These are phyloP conservation scores for Pseudoturritis turrita DNA, from an alignment of 345 rosid species.

Conservation along the genomic window DNA sequence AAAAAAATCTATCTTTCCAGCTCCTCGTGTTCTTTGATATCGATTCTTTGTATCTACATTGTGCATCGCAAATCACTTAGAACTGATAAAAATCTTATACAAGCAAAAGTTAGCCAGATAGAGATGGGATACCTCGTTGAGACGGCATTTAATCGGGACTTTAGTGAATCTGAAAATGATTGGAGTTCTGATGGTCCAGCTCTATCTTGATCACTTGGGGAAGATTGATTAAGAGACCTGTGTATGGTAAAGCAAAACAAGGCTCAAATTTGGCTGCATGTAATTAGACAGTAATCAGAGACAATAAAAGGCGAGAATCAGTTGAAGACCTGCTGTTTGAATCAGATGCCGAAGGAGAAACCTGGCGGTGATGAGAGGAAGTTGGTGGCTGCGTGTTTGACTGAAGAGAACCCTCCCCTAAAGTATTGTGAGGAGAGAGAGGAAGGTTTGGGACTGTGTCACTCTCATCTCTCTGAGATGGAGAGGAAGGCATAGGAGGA, in stretches of 20 bases:
- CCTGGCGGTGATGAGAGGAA: conserved; percentile 37
- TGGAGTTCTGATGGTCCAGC: conserved; percentile 89
- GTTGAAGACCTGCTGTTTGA: conserved; percentile 51
- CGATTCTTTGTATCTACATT: conserved; percentile 80
- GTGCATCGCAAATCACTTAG: not conserved
- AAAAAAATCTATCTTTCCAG: conserved; percentile 89
- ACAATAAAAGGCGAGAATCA: not conserved
- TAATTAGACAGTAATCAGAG: not conserved
- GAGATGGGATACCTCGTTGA: conserved; percentile 54
- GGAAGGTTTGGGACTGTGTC: conserved; percentile 48
- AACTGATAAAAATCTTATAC: not conserved
- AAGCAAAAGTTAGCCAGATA: not conserved
- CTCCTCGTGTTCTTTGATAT: conserved; percentile 88
- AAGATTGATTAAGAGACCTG: conserved; percentile 50
- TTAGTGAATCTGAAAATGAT: conserved; percentile 80
- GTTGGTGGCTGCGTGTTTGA: conserved; percentile 26
- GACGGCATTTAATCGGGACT: conserved; percentile 67
- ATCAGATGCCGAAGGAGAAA: conserved; percentile 50
- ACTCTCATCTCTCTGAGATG: conserved; percentile 48
- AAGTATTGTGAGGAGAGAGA: conserved; percentile 37
- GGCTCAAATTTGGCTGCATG: not conserved
- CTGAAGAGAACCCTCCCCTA: conserved; percentile 45
- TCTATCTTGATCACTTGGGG: conserved; percentile 63
- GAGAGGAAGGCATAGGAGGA: conserved; percentile 50
- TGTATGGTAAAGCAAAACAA: conserved; percentile 6